Evolutionary conservation across 306 rosid species (phyloP), one percentile per base, ranked within the genome.

Genomic region (Cyamopsis tetragonoloba): DNA sequence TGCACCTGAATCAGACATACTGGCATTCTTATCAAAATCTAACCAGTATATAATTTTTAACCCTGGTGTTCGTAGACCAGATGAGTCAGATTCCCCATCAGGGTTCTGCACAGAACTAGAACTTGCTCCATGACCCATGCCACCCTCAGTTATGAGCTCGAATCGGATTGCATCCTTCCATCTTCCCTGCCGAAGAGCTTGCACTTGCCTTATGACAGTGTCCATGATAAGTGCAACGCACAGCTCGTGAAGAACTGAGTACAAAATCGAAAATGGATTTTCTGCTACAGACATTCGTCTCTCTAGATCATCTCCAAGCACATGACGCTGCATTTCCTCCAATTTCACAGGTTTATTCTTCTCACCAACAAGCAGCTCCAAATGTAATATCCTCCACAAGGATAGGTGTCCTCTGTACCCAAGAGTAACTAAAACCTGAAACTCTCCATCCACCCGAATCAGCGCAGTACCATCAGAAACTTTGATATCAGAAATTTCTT

Each of bases 311-410:
- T 95, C 96, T 50, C 99, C 99, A 57, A 95, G 91, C 38, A 53
- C 61, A 55, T 88, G 86, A 4, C 95, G 80, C 46, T 88, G 85
- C 49, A 71, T 19, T 73, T 73, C 81, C 62, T 88, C 99, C 82
- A 95, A 66, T 75, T 88, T 90, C 47, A 95, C 80, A 19, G 66
- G 83, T 41, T 85, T 89, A 71, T 73, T 46, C 55, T 79, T 86
- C 81, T 95, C 99, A 37, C 96, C 99, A 84, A 95, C 99, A 71
- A 90, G 99, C 72, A 95, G 79, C 72, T 95, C 99, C 86, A 95
- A 64, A 81, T 88, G 91, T 72, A 90, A 82, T 82, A 95, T 91
- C 85, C 99, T 95, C 99, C 99, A 95, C 95, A 95, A 55, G 18
- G 97, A 88, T 15, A 95, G 78, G 75, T 91, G 95, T 14, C 99